phyloP scores from a whole-genome alignment of 768 basidiomycete genomes.

The Phlebiopsis gigantea region DNA sequence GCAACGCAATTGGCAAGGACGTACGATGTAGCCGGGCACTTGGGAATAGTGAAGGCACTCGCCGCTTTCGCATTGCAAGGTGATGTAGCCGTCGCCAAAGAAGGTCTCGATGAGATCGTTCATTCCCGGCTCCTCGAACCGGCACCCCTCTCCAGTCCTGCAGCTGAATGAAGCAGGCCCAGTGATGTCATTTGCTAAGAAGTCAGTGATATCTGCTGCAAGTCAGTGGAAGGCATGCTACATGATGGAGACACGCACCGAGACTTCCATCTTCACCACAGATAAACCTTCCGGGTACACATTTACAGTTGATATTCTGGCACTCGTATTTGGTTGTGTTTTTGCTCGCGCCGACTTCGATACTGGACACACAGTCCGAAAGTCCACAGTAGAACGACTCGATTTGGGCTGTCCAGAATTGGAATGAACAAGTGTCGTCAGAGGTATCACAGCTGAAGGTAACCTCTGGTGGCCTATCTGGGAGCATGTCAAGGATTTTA shows the following conservation, averaged over 20 bases:
- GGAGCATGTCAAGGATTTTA: constrained; percentile 93
- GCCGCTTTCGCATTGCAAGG: constrained; percentile 79
- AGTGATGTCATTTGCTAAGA: constrained; percentile 81
- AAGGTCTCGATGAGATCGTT: constrained; percentile 90
- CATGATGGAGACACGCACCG: constrained; percentile 46
- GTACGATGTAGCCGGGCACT: constrained; percentile 86
- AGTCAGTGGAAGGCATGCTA: not conserved
- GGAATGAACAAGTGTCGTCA: constrained; percentile 76
- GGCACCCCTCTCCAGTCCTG: constrained; percentile 63
- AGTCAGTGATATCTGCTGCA: constrained; percentile 82
- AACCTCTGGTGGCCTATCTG: constrained; percentile 87
- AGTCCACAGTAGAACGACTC: constrained; percentile 96
- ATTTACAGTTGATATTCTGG: constrained; percentile 81
- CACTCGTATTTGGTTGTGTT: constrained; percentile 80
- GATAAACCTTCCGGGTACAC: constrained; percentile 90
- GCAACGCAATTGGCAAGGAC: constrained; percentile 16
- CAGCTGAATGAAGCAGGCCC: constrained; percentile 90
- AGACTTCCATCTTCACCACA: constrained; percentile 95
- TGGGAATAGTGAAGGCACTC: constrained; percentile 93
- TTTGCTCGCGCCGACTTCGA: constrained; percentile 47
- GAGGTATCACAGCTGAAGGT: constrained; percentile 85
- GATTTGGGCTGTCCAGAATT: constrained; percentile 94
- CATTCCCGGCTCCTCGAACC: constrained; percentile 96
- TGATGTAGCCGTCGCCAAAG: constrained; percentile 90
- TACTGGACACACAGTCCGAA: constrained; percentile 53